These are phyloP conservation scores for Chenopodium formosanum DNA, from an alignment of 148 eudicot species.

Conservation along the genomic window DNA sequence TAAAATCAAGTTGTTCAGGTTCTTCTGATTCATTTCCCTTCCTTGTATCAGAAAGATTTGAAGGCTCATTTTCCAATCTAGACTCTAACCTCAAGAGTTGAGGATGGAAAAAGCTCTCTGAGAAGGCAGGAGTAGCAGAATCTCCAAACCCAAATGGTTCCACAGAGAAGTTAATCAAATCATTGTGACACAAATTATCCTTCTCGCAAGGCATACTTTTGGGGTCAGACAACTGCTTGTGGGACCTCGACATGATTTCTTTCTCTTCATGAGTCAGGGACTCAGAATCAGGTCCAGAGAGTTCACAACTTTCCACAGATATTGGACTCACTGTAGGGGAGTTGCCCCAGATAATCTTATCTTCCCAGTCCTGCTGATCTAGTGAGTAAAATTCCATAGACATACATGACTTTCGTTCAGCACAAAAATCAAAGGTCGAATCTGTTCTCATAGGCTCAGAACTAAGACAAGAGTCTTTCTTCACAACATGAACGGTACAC, in stretches of 20 bases:
- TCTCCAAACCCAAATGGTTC: constrained; percentile 66
- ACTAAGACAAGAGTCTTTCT: constrained; percentile 53
- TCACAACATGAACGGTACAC: constrained; percentile 30
- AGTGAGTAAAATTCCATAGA: constrained; percentile 61
- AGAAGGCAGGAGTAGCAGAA: constrained; percentile 18
- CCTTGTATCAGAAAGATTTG: constrained; percentile 27
- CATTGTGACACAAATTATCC: constrained; percentile 35
- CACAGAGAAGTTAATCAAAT: constrained; percentile 32
- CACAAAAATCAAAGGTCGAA: constrained; percentile 31
- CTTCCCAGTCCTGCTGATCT: constrained; percentile 96
- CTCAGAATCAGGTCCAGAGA: constrained; percentile 68
- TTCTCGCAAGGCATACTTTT: constrained; percentile 32
- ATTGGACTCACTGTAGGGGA: constrained; percentile 54
- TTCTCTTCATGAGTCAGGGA: constrained; percentile 29
- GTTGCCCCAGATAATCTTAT: constrained; percentile 73
- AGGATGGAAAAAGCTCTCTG: constrained; percentile 54
- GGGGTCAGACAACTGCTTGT: constrained; percentile 19
- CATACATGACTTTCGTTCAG: constrained; percentile 37
- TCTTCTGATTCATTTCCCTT: constrained; percentile 47
- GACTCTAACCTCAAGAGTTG: constrained; percentile 83
- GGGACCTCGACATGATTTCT: constrained; percentile 32
- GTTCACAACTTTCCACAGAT: constrained; percentile 62
- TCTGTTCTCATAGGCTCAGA: constrained; percentile 67
- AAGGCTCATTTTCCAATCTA: constrained; percentile 35
- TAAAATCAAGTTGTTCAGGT: constrained; percentile 38